Conservation (phyloP, 805 yeast species). For the Candida sonorensis region DNA sequence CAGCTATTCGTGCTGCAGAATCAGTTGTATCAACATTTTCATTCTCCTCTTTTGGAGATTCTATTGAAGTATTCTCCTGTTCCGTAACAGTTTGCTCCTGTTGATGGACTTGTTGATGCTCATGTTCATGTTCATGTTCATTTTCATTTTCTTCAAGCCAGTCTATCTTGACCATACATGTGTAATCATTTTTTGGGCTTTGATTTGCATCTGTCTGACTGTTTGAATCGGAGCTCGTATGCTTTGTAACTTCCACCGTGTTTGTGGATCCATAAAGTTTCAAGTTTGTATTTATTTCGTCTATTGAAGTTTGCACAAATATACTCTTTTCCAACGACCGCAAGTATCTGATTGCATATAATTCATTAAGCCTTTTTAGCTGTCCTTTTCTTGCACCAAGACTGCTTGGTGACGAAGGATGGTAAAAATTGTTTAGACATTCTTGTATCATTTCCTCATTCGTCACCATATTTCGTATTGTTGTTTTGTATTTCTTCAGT, state of each 20-base stretch:
- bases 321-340: slow-evolving; percentile 18
- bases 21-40: too few species aligned
- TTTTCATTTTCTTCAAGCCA: slow-evolving; percentile 10
- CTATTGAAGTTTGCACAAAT: slow-evolving; percentile 18
- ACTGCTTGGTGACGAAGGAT: too few species aligned
- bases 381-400: neutral
- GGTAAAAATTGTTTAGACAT: slow-evolving; percentile 10
- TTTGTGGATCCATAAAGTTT: slow-evolving; percentile 12
- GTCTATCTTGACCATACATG: slow-evolving; percentile 15
- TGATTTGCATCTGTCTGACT: too few species aligned
- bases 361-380: slow-evolving; percentile 5
- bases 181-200: slow-evolving; percentile 5
- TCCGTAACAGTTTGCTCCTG: too few species aligned
- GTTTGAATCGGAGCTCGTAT: too few species aligned
- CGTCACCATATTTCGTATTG: slow-evolving; percentile 11
- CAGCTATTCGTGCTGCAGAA: neutral
- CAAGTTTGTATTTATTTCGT: slow-evolving; percentile 15
- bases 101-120: too few species aligned
- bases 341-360: slow-evolving; percentile 19
- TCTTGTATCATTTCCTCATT: slow-evolving; percentile 11
- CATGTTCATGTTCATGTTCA: too few species aligned
- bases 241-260: too few species aligned
- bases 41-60: too few species aligned
- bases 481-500: slow-evolving; percentile 7
- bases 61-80: too few species aligned